These are phyloP conservation scores for Dendrobium huoshanense DNA, from an alignment of 106 monocot species.

Conservation along the genomic window DNA sequence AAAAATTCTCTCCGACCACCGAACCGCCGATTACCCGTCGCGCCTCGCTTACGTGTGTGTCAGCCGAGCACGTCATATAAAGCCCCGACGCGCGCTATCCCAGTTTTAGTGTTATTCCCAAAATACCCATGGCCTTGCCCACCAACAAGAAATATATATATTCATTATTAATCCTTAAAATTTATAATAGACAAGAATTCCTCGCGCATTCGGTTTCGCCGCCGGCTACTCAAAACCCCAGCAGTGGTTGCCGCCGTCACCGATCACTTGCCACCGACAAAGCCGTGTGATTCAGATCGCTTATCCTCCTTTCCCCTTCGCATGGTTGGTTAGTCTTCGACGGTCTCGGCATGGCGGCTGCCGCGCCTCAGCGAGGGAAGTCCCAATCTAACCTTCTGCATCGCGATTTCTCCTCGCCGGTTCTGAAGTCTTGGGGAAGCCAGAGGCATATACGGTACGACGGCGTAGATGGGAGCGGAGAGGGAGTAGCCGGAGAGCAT, in stretches of 20 bases:
- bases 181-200: background rate
- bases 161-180: background rate
- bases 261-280: background rate
- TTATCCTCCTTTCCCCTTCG: background rate
- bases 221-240: background rate
- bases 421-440: background rate
- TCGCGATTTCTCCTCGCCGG: conserved; percentile 7
- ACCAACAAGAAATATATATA: background rate
- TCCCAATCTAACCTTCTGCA: conserved; percentile 1
- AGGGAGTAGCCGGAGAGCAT: background rate
- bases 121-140: background rate
- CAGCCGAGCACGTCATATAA: too few relatives aligned
- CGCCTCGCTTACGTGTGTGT: too few relatives aligned
- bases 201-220: background rate
- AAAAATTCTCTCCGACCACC: too few relatives aligned
- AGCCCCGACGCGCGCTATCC: too few relatives aligned
- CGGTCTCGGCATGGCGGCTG: background rate
- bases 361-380: background rate
- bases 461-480: background rate
- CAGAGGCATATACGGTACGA: background rate
- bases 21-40: too few relatives aligned
- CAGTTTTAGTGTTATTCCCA: background rate
- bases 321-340: background rate
- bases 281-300: background rate
- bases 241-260: background rate